Conservation (phyloP, 164 flowering plant species). For the Macadamia integrifolia region DNA sequence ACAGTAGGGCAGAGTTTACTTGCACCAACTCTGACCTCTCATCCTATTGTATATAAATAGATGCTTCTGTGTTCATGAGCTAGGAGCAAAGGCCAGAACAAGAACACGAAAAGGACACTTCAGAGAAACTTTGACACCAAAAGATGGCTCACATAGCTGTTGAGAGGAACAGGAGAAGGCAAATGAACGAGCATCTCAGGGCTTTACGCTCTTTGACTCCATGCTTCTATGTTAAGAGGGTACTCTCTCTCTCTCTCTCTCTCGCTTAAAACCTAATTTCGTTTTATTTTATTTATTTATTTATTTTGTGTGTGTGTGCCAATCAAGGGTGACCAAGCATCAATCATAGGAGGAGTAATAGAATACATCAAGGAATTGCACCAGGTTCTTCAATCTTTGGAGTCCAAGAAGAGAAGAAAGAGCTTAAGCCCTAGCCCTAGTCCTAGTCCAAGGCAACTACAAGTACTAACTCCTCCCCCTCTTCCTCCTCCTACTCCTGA, state of each 20-base stretch:
- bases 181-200: conserved; percentile 95
- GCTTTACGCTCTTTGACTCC: conserved; percentile 87
- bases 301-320: too few relatives aligned
- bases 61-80: background rate
- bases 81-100: background rate
- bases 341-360: conserved; percentile 83
- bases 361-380: conserved; percentile 96
- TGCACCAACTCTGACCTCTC: background rate
- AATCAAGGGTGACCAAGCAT: conserved; percentile 47
- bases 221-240: conserved; percentile 88
- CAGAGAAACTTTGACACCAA: too few relatives aligned
- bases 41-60: background rate
- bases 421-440: conserved; percentile 76
- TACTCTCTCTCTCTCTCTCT: conserved; percentile 18
- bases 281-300: too few relatives aligned
- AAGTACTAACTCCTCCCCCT: background rate
- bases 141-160: conserved; percentile 90
- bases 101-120: background rate
- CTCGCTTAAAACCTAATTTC: background rate
- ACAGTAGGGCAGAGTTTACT: background rate
- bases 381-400: conserved; percentile 66
- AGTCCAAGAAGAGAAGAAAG: conserved; percentile 71
- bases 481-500: background rate
- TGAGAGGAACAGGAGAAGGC: conserved; percentile 90
- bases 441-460: conserved; percentile 37